A percentile compares a stretch with the other conserved stretches of the same genome.
These are phyloP conservation scores for Tubosaeta sp. DNA, from an alignment of 768 basidiomycete species.

Conservation along the genomic window DNA sequence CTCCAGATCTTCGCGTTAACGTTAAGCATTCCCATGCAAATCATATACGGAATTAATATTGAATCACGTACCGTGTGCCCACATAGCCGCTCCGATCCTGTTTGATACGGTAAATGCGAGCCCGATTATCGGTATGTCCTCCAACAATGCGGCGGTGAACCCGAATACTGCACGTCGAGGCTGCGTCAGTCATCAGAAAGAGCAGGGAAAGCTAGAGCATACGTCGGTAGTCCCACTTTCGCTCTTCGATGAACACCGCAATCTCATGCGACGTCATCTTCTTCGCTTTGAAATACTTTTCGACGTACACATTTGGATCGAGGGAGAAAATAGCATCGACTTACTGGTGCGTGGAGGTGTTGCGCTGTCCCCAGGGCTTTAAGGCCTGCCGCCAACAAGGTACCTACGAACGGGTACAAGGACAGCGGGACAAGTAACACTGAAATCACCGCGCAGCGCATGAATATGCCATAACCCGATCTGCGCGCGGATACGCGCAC, in stretches of 20 bases:
- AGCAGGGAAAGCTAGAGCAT: conserved; percentile 12
- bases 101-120: conserved; percentile 82
- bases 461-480: neutral
- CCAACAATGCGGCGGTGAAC: conserved; percentile 76
- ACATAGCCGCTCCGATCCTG: conserved; percentile 91
- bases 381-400: conserved; percentile 56
- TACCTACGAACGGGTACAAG: conserved; percentile 68
- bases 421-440: conserved; percentile 59
- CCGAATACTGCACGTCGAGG: conserved; percentile 60
- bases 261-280: conserved; percentile 69
- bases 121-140: conserved; percentile 78
- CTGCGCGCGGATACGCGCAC: conserved; percentile 9
- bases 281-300: conserved; percentile 83
- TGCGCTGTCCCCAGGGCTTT: conserved; percentile 66
- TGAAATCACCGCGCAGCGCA: conserved; percentile 17
- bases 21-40: neutral
- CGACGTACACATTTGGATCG: neutral
- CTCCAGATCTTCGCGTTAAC: conserved; percentile 48
- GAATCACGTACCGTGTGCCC: conserved; percentile 65
- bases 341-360: conserved; percentile 63
- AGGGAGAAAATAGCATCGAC: conserved; percentile 14
- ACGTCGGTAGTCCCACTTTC: conserved; percentile 87
- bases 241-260: conserved; percentile 79
- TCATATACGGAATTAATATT: neutral
- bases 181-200: neutral